Evolutionary conservation across 257 asterid species (phyloP), one percentile per base, ranked within the genome.

Genomic region (Ocimum tenuiflorum): DNA sequence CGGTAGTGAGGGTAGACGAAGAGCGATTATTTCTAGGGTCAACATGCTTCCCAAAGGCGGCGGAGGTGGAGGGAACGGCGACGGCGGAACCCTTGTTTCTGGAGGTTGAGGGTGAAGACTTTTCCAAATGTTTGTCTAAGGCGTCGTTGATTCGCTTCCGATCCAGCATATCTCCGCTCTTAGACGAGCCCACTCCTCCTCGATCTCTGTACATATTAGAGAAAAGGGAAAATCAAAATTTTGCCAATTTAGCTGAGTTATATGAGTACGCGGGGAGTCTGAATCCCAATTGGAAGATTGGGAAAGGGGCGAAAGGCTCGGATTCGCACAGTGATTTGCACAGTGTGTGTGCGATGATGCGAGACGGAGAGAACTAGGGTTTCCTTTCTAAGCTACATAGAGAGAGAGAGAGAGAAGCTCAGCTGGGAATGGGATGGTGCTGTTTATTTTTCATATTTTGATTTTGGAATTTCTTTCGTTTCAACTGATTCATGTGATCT

Each of bases 101-200:
- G 27, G 97, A 86, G 18, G 96, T 82, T 14, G 98, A 91, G 4
- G 94, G 88, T 9, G 97, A 83, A 2, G 95, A 88, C 81, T 86
- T 92, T 86, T 92, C 96, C 82, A 92, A 75, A 61, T 92, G 95
- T 67, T 87, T 89, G 83, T 89, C 97, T 82, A 92, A 79, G 48
- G 85, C 91, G 69, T 92, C 99, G 81, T 89, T 92, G 63, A 92
- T 88, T 65, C 97, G 82, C 78, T 92, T 92, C 90, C 99, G 97
- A 87, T 92, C 97, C 82, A 91, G 78, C 70, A 85, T 58, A 42
- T 87, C 98, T 9, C 95, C 91, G 17, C 78, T 91, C 80, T 86
- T 91, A 42, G 95, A 84, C 22, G 91, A 75, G 53, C 78, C 86
- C 35, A 81, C 87, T 27, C 77, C 91, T 57, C 89, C 91, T 54